Evolutionary conservation across 2,329 filamentous ascomycete genomes (phyloP).

Genomic region (Corynespora cassiicola): DNA sequence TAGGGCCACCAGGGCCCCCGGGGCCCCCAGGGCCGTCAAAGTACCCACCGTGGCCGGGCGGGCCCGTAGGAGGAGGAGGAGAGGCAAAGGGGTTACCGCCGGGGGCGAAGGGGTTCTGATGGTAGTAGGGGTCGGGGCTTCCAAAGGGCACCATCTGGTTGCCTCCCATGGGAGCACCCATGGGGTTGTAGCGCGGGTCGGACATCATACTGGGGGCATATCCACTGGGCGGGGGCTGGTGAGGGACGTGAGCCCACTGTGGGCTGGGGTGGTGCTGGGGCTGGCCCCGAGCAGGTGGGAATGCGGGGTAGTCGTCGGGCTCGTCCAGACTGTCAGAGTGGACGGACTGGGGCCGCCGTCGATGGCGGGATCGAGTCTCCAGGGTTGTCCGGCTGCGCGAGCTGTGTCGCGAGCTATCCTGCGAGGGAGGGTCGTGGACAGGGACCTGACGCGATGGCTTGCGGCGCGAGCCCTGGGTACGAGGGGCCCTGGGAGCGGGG

Average conservation of each 20-base stretch:
- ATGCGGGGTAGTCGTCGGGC: slow-evolving; percentile 54
- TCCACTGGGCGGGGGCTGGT: slow-evolving; percentile 37
- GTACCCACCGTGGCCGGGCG: slow-evolving; percentile 41
- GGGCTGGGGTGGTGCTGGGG: slow-evolving; percentile 43
- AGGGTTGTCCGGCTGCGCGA: slow-evolving; percentile 40
- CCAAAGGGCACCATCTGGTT: slow-evolving; percentile 41
- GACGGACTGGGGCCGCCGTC: slow-evolving; percentile 42
- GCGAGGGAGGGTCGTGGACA: slow-evolving; percentile 38
- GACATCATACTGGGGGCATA: slow-evolving; percentile 49
- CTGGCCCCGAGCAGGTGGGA: slow-evolving; percentile 36
- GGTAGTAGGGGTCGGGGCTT: slow-evolving; percentile 47
- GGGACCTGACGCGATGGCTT: slow-evolving; percentile 46
- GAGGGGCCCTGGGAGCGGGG: slow-evolving; percentile 40
- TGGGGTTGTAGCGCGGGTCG: slow-evolving; percentile 37
- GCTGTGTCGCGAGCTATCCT: slow-evolving; percentile 38
- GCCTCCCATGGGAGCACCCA: slow-evolving; percentile 25
- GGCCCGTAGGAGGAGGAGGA: slow-evolving; percentile 28
- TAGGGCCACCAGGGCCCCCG: slow-evolving; percentile 4
- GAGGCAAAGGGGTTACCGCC: slow-evolving; percentile 34
- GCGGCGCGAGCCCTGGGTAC: slow-evolving; percentile 47
- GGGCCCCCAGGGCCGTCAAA: slow-evolving; percentile 34
- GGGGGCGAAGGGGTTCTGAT: slow-evolving; percentile 39
- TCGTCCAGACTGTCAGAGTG: slow-evolving; percentile 51
- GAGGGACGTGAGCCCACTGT: slow-evolving; percentile 45
- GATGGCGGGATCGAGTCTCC: slow-evolving; percentile 34